phyloP scores from a whole-genome alignment of 2,329 filamentous ascomycete genomes.

The Fonsecaea pugnacius region DNA sequence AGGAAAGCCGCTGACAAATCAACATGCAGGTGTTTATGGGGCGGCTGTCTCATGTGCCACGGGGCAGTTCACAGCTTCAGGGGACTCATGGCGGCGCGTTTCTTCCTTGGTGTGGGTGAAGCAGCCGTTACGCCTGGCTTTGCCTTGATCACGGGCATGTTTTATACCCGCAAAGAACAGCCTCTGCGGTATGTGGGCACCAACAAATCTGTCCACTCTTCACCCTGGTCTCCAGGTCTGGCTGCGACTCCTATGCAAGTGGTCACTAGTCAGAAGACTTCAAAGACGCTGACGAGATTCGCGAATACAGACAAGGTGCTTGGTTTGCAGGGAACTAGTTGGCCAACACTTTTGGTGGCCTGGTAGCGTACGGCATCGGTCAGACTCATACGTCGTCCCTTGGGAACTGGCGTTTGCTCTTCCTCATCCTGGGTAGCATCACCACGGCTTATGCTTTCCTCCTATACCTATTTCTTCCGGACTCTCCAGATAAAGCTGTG shows the following conservation, averaged over 20 bases:
- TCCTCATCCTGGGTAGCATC: conserved; percentile 49
- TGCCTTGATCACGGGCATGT: conserved; percentile 48
- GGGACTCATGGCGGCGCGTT: conserved; percentile 48
- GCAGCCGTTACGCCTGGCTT: conserved; percentile 45
- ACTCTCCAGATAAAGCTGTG: conserved; percentile 50
- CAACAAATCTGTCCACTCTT: background rate
- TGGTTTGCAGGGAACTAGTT: conserved; percentile 46
- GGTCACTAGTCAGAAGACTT: background rate
- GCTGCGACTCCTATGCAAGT: background rate
- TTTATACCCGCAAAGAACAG: conserved; percentile 44
- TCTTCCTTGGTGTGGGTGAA: conserved; percentile 51
- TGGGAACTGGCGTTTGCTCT: conserved; percentile 56
- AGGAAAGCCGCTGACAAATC: background rate
- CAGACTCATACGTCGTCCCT: conserved; percentile 45
- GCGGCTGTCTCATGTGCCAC: conserved; percentile 43
- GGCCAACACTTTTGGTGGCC: conserved; percentile 49
- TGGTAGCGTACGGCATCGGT: conserved; percentile 51
- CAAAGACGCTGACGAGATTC: background rate
- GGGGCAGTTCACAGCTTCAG: conserved; percentile 40
- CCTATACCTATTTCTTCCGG: conserved; percentile 53
- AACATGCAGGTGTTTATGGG: conserved; percentile 39
- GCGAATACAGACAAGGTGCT: conserved; percentile 39
- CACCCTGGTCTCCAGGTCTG: background rate
- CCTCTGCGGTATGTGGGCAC: conserved; percentile 35
- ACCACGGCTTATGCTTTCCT: conserved; percentile 39